These are phyloP conservation scores for Batkoa obscura DNA, from an alignment of 371 early-diverging fungal genomes.

Conservation along the genomic window DNA sequence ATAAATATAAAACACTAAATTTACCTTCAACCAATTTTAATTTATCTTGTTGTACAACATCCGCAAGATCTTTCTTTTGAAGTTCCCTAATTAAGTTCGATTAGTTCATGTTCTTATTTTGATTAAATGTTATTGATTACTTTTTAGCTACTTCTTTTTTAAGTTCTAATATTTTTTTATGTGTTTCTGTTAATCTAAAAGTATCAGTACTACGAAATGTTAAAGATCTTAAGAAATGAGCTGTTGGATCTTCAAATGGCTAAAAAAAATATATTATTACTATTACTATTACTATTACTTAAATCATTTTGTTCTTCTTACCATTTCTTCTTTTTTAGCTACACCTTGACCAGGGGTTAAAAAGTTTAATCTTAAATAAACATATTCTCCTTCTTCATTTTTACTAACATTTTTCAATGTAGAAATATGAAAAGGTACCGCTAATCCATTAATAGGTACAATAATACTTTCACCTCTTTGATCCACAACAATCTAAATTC, in stretches of 20 bases:
- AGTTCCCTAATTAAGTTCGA: constrained; percentile 35
- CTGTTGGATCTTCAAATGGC: constrained; percentile 74
- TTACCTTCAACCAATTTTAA: constrained; percentile 54
- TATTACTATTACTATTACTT: background rate
- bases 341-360: constrained; percentile 83
- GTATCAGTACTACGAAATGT: constrained; percentile 79
- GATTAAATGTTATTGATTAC: too few species aligned
- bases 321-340: constrained; percentile 71
- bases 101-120: background rate
- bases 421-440: constrained; percentile 98
- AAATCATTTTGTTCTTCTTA: constrained; percentile 11
- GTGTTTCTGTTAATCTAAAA: constrained; percentile 63
- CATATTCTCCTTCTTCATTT: constrained; percentile 85
- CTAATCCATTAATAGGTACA: constrained; percentile 90
- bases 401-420: constrained; percentile 91
- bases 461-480: constrained; percentile 70
- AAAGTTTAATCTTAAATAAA: constrained; percentile 94
- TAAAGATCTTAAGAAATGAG: constrained; percentile 83
- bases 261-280: constrained; percentile 7
- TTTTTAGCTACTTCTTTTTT: constrained; percentile 73
- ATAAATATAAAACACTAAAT: background rate
- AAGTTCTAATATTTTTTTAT: constrained; percentile 60
- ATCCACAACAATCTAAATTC: constrained; percentile 72
- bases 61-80: constrained; percentile 85
- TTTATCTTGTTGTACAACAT: constrained; percentile 86